A percentile compares a stretch with the other conserved stretches of the same genome.
phyloP scores from a whole-genome alignment of 2,329 filamentous ascomycete genomes.

The Tolypocladium pustulatum region DNA sequence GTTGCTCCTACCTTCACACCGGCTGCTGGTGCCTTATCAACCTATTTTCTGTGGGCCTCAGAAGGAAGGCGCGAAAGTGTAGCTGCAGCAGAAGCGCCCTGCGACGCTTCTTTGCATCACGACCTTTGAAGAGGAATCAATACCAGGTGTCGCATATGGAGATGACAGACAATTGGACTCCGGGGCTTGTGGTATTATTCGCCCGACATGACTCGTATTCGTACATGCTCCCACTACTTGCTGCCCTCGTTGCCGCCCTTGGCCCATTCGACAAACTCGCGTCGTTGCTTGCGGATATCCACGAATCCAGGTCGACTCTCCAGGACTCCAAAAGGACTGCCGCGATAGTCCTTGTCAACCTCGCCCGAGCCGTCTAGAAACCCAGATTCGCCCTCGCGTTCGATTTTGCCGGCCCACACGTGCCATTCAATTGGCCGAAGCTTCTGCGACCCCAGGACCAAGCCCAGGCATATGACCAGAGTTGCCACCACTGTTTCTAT shows the following conservation, averaged over 20 bases:
- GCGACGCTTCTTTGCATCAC: not conserved
- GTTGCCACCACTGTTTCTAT: conserved; percentile 78
- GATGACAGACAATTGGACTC: not conserved
- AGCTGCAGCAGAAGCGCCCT: not conserved
- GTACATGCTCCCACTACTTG: not conserved
- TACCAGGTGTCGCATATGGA: not conserved
- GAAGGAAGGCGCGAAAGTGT: not conserved
- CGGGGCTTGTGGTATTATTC: too few relatives aligned
- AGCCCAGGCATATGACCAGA: conserved; percentile 68
- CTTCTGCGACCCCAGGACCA: conserved; percentile 67
- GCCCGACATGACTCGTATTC: not conserved
- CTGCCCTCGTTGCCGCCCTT: conserved; percentile 22
- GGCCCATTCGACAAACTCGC: conserved; percentile 70
- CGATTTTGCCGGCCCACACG: conserved; percentile 74
- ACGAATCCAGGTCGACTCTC: conserved; percentile 78
- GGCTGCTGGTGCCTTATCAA: not conserved
- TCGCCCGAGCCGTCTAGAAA: conserved; percentile 49
- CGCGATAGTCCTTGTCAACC: conserved; percentile 57
- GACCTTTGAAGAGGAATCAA: not conserved
- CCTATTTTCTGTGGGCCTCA: not conserved
- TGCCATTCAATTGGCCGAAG: conserved; percentile 79
- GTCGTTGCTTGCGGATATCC: conserved; percentile 74
- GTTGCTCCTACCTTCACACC: not conserved
- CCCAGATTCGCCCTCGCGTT: conserved; percentile 58
- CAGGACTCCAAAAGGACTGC: conserved; percentile 69